Conservation (phyloP, 192 early-diverging fungal genomes). For the Coemansia brasiliensis region DNA sequence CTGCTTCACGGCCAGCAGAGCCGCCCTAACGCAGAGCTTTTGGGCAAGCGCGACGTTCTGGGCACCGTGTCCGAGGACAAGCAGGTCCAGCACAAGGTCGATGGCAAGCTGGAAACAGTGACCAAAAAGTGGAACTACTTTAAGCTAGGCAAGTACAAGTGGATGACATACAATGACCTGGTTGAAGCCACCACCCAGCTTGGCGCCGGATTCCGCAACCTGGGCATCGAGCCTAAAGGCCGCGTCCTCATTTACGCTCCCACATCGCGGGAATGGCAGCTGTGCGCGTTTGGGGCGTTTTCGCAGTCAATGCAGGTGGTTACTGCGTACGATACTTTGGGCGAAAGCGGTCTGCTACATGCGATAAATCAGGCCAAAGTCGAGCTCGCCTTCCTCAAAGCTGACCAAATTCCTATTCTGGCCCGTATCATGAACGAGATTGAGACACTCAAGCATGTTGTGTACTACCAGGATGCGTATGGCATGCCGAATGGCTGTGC, state of each 20-base stretch:
- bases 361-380: conserved; percentile 89
- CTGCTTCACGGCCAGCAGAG: conserved; percentile 26
- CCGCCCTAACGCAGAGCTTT: conserved; percentile 13
- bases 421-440: conserved; percentile 27
- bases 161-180: conserved; percentile 47
- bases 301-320: conserved; percentile 75
- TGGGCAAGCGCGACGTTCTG: conserved; percentile 51
- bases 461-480: conserved; percentile 60
- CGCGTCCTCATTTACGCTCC: conserved; percentile 69
- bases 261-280: conserved; percentile 58
- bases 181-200: conserved; percentile 32
- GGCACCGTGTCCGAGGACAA: conserved; percentile 48
- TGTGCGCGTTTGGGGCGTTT: conserved; percentile 37
- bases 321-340: conserved; percentile 86
- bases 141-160: conserved; percentile 68
- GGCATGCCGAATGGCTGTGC: conserved; percentile 56
- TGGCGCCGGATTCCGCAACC: conserved; percentile 33
- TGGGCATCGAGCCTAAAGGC: conserved; percentile 38
- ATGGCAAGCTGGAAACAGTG: conserved; percentile 57
- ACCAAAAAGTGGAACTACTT: conserved; percentile 89
- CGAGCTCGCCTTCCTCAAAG: conserved; percentile 63
- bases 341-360: conserved; percentile 79
- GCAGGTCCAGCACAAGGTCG: conserved; percentile 39
- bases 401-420: conserved; percentile 58
- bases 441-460: conserved; percentile 61